Evolutionary conservation across 352 stramenopile genomes (phyloP), one percentile per base, ranked within the genome.

Genomic region (Peronospora belbahrii): DNA sequence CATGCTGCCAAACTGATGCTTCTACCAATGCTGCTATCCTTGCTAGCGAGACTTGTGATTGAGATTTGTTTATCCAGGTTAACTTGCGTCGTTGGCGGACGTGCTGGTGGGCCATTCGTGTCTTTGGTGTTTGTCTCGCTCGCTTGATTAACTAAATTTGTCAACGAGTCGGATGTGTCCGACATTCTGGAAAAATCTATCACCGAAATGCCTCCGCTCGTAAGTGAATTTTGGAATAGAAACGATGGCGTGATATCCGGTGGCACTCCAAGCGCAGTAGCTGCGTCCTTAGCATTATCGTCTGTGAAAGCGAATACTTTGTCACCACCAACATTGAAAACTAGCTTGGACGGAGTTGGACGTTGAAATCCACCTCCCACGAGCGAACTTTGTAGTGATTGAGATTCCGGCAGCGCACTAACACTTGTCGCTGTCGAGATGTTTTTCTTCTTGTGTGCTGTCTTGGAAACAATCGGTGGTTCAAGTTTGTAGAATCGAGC

Each of bases 351-450:
- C 0, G 28, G n/a, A 30, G 11, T 53, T 14, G 75, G 59, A 6
- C 59, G 38, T 27, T 85, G 70, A 36, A 88, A 87, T 27, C 80
- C 74, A 22, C 74, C 76, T 25, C 74, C 80, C 43, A 83, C 68
- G 34, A 91, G 71, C 20, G 74, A 91, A 52, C 88, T 76, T 48
- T 84, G 64, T 20, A 91, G 73, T 6, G 57, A 44, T 17, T 76
- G 79, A 10, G 70, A 59, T 0, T 52, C 51, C 10, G 76, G 76
- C 2, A 74, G 64, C 11, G 71, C 56, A 0, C 63, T 71, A 0
- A 88, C 37, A 38, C 28, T 44, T 11, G 52, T 20, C 6, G 6
- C 24, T 18, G 20, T 17, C 34, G 14, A 46, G 1, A 10, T 25
- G 13, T 23, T 43, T 20, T 3, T 42, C 40, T 33, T 40, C n/a